Base-by-base conservation (phyloP, 139 green algal genomes). In the Picocystis salinarum region DNA sequence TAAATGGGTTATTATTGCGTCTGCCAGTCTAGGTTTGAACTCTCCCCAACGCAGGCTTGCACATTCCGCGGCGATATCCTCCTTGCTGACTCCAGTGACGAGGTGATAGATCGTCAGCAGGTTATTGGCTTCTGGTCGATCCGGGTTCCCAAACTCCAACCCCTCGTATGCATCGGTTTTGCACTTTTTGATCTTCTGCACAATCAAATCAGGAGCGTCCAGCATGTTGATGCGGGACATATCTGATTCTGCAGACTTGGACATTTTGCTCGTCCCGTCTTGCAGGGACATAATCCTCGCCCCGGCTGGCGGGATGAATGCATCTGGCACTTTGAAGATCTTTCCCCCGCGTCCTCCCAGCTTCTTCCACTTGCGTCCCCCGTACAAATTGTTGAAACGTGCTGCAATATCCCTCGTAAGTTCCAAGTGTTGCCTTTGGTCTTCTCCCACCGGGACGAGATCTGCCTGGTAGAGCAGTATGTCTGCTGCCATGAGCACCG, bases 391-490 rank as follows among this genome's bases (percentile, higher is more conserved):
- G 73, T 98, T 98, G 40, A 93, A 55, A 23, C 82, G 75, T 53
- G 70, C 71, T 10, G 70, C 70, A 19, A 91, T 70, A 56, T 91
- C 75, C 1, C 79, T 56, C 3, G 80, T 74, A 18, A 91, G 62
- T 76, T 91, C 80, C 39, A 91, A 49, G 64, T 98, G 88, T 77
- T 97, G 88, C 66, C 77, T 77, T 72, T 98, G 85, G 52, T 97
- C 87, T 57, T 94, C 88, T 1, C 85, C 87, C 30, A 97, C 87
- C 1, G 87, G 87, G 37, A 97, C 87, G 19, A 96, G 58, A 58
- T 96, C 84, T 11, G 81, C 67, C 77, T 92, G 75, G 56, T 98
- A 97, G 12, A 96, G 66, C 55, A 98, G 67, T 53, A 98, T 96
- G 66, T 98, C 88, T 18, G 85, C 76, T 7, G 88, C 88, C 88